These are phyloP conservation scores for Boletus rubroflammeus DNA, from an alignment of 768 basidiomycete species.

Conservation along the genomic window DNA sequence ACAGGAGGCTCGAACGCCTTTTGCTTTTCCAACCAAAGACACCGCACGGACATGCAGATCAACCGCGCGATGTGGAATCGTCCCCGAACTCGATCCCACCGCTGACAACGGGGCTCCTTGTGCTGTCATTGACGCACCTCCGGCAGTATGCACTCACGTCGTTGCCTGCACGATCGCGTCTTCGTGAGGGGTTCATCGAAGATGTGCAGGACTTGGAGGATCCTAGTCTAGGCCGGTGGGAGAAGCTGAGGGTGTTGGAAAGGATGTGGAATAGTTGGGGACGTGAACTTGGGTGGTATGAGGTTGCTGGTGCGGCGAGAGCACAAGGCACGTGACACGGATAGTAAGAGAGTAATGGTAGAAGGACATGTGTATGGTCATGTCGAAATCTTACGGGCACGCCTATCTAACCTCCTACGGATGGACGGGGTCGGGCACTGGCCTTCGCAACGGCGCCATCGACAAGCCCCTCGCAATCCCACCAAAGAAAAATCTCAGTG, in stretches of 20 bases:
- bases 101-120: slow-evolving; percentile 67
- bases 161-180: slow-evolving; percentile 55
- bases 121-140: slow-evolving; percentile 66
- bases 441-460: slow-evolving; percentile 80
- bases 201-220: slow-evolving; percentile 84
- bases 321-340: slow-evolving; percentile 9
- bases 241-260: slow-evolving; percentile 75
- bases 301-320: slow-evolving; percentile 15
- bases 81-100: slow-evolving; percentile 35
- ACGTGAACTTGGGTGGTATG: slow-evolving; percentile 56
- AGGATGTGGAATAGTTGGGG: slow-evolving; percentile 92
- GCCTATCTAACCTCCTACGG: slow-evolving; percentile 76
- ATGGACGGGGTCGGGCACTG: slow-evolving; percentile 84
- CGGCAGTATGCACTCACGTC: slow-evolving; percentile 58
- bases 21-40: slow-evolving; percentile 48
- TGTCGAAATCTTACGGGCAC: slow-evolving; percentile 41
- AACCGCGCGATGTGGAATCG: neutral
- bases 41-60: slow-evolving; percentile 12
- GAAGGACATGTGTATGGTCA: neutral
- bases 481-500: slow-evolving; percentile 82
- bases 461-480: slow-evolving; percentile 70
- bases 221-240: slow-evolving; percentile 58
- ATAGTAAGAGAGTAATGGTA: neutral
- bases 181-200: slow-evolving; percentile 78
- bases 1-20: slow-evolving; percentile 65